Base-by-base conservation (phyloP, 2,329 filamentous ascomycete genomes). In the Beauveria scarabaeidicola region DNA sequence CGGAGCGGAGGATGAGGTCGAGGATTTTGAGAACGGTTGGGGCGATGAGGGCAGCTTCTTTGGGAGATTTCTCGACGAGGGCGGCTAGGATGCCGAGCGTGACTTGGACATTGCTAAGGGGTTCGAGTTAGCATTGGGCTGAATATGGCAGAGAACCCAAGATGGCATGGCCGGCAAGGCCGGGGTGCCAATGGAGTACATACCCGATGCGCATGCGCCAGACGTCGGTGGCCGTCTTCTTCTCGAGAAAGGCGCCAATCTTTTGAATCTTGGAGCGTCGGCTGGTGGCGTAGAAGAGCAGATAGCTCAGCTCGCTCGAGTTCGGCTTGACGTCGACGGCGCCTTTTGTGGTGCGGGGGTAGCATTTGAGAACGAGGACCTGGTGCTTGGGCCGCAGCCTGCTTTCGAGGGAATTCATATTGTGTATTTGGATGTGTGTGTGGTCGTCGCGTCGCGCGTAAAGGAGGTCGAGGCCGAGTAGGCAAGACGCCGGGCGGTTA, bases 201-300 rank as follows among this genome's bases (percentile, higher is more conserved):
- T 77, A 95, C 89, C 92, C 92, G 70, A 94, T 90, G 69, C 91
- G 87, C 73, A 85, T 83, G 70, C 90, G 89, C 85, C 88, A 95
- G 65, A 97, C 91, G 78, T 99, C 94, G 69, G 86, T 88, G 63
- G 89, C 89, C 23, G 91, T 94, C 78, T 93, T 91, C 79, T 93
- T 95, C 77, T 97, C 92, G 64, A 99, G 81, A 71, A 97, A 99
- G 67, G 86, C 86, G 73, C 91, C 91, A 66, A 99, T 92, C 76
- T 99, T 99, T 69, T 94, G 90, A 67, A 97, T 86, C 81, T 97
- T 99, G 75, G 90, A 93, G 65, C 91, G 87, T 62, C 93, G 90
- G 67, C 92, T 96, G 70, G 90, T 95, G 63, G 90, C 91, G 78
- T 99, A 97, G 81, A 96, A 97, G 58, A 97, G 85, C 64, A 99